Percentiles rank a stretch among this genome's conserved stretches.
phyloP scores from a whole-genome alignment of 2,329 filamentous ascomycete species.

The Xylaria digitata region DNA sequence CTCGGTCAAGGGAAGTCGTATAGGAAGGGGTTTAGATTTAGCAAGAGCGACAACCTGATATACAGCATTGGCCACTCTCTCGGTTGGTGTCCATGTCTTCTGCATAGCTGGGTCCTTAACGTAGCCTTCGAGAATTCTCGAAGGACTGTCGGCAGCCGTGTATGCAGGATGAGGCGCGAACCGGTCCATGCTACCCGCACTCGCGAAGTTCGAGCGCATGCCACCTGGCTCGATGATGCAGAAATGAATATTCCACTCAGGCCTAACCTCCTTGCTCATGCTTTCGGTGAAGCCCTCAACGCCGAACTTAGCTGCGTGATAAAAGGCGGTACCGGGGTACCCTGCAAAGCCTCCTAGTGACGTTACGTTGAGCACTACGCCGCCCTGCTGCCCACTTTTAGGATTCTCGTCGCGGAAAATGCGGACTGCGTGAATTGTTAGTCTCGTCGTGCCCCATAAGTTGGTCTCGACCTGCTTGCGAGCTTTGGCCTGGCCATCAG shows the following conservation, averaged over 20 bases:
- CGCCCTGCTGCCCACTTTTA: conserved; percentile 39
- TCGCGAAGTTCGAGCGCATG: conserved; percentile 34
- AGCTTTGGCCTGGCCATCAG: conserved; percentile 35
- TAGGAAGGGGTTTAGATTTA: conserved; percentile 32
- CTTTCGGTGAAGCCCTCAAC: conserved; percentile 41
- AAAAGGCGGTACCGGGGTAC: conserved; percentile 41
- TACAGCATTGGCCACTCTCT: conserved; percentile 36
- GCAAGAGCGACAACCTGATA: conserved; percentile 35
- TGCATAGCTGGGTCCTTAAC: conserved; percentile 27
- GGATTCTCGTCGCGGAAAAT: conserved; percentile 48
- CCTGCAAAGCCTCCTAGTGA: conserved; percentile 40
- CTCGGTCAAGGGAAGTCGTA: conserved; percentile 33
- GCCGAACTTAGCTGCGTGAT: conserved; percentile 43
- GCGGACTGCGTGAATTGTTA: conserved; percentile 46
- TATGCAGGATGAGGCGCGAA: conserved; percentile 35
- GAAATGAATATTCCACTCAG: conserved; percentile 44
- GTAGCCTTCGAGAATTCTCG: conserved; percentile 29
- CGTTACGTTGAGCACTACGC: conserved; percentile 41
- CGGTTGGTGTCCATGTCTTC: conserved; percentile 35
- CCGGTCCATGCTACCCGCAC: conserved; percentile 26
- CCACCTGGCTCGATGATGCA: conserved; percentile 42
- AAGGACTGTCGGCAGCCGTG: conserved; percentile 31
- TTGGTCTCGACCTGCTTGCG: conserved; percentile 47
- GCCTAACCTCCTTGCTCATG: conserved; percentile 38
- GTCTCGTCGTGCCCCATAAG: conserved; percentile 47